Base-by-base conservation (phyloP, 208 protist species). In the Trypanosomatidae sp. region DNA sequence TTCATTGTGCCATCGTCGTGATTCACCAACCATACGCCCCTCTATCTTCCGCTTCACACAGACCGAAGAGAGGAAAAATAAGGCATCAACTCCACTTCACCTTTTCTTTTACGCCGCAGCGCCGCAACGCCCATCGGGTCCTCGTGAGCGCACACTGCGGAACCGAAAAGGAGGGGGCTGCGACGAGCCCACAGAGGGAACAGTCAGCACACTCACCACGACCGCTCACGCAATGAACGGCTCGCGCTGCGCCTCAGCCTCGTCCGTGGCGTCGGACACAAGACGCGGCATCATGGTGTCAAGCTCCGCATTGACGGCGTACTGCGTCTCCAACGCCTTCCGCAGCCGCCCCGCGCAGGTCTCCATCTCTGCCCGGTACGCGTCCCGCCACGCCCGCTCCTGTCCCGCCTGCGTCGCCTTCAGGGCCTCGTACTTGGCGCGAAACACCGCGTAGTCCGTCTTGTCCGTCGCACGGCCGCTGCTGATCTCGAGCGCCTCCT, bases 401-500 rank as follows among this genome's bases (percentile, higher is more conserved):
- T 93, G 77, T 60, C 70, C 71, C 62, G 71, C 64, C 59, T 92
- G 87, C 41, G 74, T 82, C 22, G 74, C 79, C 60, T 60, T 66
- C 44, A 84, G 46, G 22, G 71, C 69, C 58, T 84, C 82, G 66
- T 92, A 85, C 50, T 81, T 64, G 7, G 72, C 74, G 68, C 83
- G 81, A 69, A 80, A 85, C 49, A 78, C 58, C 2, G 83, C 74
- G 59, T 85, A 94, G 71, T 91, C 83, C 17, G 82, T 79, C 36
- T 76, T 87, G 7, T 76, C 68, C 19, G 73, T 62, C 56, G 53
- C 83, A 64, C 77, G 75, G 65, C 72, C 82, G 78, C 71, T 90
- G 81, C 82, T 91, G 69, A 89, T 86, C 78, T 94, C 85, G 30
- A 95, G 80, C 0, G 87, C 92, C 77, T 97, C 90, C 73, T 87